Conservation (phyloP, 2,329 filamentous ascomycete species). For the Trichoderma sp. region DNA sequence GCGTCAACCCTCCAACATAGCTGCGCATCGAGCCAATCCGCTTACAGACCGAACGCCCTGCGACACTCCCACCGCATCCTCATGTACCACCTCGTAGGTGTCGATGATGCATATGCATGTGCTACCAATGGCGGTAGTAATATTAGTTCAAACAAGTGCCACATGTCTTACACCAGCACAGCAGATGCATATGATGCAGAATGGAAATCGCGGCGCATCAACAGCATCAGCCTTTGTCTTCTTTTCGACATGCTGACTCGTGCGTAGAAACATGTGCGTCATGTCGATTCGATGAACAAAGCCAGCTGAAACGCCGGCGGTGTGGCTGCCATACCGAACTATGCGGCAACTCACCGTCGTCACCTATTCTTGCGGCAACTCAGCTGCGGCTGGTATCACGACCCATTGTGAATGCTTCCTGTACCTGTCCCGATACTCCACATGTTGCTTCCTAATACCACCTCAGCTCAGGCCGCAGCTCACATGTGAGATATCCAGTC, state of each 20-base stretch:
- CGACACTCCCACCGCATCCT: constrained; percentile 2
- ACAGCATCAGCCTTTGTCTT: neutral
- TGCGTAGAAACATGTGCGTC: neutral
- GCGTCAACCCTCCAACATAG: constrained; percentile 9
- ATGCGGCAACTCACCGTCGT: neutral
- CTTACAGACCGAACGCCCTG: constrained; percentile 12
- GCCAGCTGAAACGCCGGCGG: neutral
- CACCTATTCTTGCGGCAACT: neutral
- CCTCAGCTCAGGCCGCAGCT: neutral
- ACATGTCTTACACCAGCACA: neutral
- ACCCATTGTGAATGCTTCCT: neutral
- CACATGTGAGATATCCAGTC: neutral
- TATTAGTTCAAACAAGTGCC: neutral
- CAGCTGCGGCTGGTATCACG: neutral
- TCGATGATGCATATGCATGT: constrained; percentile 2
- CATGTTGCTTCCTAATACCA: neutral
- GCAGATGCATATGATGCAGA: neutral
- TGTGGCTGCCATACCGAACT: neutral
- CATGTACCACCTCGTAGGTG: neutral
- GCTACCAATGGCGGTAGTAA: neutral
- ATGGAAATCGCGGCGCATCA: neutral
- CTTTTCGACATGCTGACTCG: neutral
- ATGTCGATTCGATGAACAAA: neutral
- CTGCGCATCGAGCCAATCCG: constrained; percentile 15
- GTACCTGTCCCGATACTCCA: neutral